Evolutionary conservation across 202 grass and related monocot species (phyloP), one percentile per base, ranked within the genome.

Genomic region (Schoenoplectus tabernaemontani): DNA sequence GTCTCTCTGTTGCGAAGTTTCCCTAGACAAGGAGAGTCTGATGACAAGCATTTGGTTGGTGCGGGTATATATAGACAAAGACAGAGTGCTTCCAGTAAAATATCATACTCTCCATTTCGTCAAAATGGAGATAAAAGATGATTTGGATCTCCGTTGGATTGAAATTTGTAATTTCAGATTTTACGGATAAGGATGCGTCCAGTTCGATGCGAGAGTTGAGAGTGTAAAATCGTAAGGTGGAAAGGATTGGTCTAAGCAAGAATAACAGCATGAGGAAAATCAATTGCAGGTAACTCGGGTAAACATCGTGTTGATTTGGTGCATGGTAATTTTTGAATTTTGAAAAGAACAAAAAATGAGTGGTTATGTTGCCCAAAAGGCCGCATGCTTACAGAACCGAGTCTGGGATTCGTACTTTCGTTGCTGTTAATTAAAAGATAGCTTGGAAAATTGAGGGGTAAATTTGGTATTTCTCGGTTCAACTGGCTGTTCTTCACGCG

Each of bases 51-150:
- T 72, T 51, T 60, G 56, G 56, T 63, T 79, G 19, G 63, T n/a
- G 57, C 32, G 19, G n/a, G 38, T 79, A 63, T 79, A 32, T 79
- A 79, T 79, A n/a, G 16, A 41, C 36, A n/a, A n/a, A n/a, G n/a
- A n/a, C n/a, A 54, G 63, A 66, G 17, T 66, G 63, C n/a, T 66
- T 64, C 63, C 11, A 65, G 63, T 41, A 36, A 7, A 38, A 28
- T 66, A 16, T 20, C n/a, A n/a, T 36, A 41, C 63, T 22, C 63
- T 41, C 63, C 6, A 66, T 66, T 53, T 6, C 3, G 2, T 41
- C 6, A 10, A 66, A 66, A 66, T 66, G 33, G 63, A 66, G 63
- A 7, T 7, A 22, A 12, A 16, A 66, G 8, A 41, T 41, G 16
- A 5, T 4, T 16, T 16, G 20, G 5, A 20, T 41, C 63, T 20